phyloP scores from a whole-genome alignment of 257 asterid genomes.

The Primulina tabacum region DNA sequence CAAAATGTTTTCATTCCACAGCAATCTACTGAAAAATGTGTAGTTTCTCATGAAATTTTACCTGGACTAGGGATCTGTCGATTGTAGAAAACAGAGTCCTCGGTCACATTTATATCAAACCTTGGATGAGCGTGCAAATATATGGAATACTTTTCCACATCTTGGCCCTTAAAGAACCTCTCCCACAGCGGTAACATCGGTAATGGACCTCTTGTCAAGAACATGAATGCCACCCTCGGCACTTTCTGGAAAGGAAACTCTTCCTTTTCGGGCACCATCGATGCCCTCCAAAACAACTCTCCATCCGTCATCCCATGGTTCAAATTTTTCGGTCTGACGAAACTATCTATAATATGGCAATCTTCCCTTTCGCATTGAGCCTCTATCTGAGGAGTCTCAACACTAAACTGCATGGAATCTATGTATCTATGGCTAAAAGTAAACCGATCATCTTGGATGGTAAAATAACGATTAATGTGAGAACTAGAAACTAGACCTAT shows the following conservation, averaged over 20 bases:
- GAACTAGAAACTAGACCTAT: conserved; percentile 84
- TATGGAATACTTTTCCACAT: conserved; percentile 57
- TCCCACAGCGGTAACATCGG: conserved; percentile 94
- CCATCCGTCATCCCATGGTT: conserved; percentile 70
- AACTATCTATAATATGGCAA: conserved; percentile 56
- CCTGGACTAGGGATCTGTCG: conserved; percentile 93
- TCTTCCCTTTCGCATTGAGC: conserved; percentile 43
- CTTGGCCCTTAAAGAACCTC: conserved; percentile 73
- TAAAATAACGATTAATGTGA: conserved; percentile 62
- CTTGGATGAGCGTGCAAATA: conserved; percentile 80
- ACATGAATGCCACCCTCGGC: conserved; percentile 89
- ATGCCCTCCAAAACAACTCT: conserved; percentile 94
- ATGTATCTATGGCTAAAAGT: conserved; percentile 31
- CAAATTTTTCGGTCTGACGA: conserved; percentile 46
- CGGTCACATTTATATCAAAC: conserved; percentile 53
- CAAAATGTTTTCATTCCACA: conserved; percentile 5
- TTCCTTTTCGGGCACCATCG: conserved; percentile 71
- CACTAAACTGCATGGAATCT: conserved; percentile 33
- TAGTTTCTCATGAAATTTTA: conserved; percentile 27
- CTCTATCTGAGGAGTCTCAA: conserved; percentile 19
- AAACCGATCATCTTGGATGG: conserved; percentile 42
- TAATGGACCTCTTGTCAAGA: conserved; percentile 81
- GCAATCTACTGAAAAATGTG: conserved; percentile 19
- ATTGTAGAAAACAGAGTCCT: conserved; percentile 62
- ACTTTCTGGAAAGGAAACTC: conserved; percentile 75